Evolutionary conservation across 495 filamentous ascomycete species (phyloP), one percentile per base, ranked within the genome.

Genomic region (Lophiotrema nucula): DNA sequence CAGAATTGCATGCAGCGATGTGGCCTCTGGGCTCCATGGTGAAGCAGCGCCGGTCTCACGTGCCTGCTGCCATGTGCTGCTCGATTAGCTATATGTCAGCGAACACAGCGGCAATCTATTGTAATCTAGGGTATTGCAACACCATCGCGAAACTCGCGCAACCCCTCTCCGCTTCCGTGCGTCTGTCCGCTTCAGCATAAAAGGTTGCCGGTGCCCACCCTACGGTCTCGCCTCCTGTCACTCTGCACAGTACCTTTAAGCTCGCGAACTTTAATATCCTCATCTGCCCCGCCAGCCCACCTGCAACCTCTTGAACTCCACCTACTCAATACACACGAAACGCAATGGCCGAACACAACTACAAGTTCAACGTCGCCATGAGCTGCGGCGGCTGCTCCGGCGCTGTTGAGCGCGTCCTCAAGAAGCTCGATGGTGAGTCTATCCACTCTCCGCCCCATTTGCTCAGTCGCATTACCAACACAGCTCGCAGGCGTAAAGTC

Each of bases 371-470:
- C 70, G 77, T 88, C 66, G 70, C 75, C 58, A 88, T 88, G 84
- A 81, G 75, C 75, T 88, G 84, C 68, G 76, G 79, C 64, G 84
- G 84, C 54, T 88, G 84, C 77, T 87, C 83, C 27, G 84, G 84
- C 49, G 84, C 84, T 47, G 74, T 98, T 5, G 88, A 93, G 66
- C 79, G 90, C n/a, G 90, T 96, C n/a, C 80, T 98, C n/a, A 92
- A 88, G 73, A 95, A 86, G 74, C 81, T 95, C 0, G 88, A 97
- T 11, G 93, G 93, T 96, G 68, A 33, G 77, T 73, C 37, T 22
- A 26, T 39, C 19, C n/a, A 23, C 18, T 37, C 23, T 37, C 47
- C 27, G 31, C 27, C 43, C 4, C 25, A 38, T 19, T n/a, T 26
- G 44, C 10, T 41, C 16, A 13, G 19, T 12, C 25, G 46, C 37